Conservation (phyloP, 306 rosid species). For the Rosa rugosa region DNA sequence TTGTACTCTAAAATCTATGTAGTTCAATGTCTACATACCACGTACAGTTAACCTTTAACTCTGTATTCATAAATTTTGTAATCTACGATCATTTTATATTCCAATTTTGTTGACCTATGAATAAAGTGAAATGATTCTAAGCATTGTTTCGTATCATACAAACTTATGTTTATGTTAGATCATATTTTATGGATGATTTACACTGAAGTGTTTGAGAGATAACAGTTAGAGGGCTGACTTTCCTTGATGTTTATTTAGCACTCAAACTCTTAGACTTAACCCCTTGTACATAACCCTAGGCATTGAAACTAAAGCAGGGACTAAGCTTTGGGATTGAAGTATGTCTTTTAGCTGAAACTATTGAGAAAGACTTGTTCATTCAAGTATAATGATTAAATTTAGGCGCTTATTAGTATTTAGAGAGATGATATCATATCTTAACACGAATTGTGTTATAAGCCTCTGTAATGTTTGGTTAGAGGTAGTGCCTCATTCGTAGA, state of each 20-base stretch:
- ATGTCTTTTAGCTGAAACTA: too few species aligned
- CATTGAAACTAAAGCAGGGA: neutral
- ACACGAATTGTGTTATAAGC: too few species aligned
- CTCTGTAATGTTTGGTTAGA: too few species aligned
- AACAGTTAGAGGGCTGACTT: neutral
- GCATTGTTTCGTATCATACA: neutral
- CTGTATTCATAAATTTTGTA: neutral
- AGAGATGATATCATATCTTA: too few species aligned
- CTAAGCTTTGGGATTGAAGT: neutral
- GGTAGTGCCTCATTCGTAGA: too few species aligned
- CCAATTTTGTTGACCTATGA: neutral
- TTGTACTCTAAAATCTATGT: slow-evolving; percentile 41
- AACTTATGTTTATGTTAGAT: neutral
- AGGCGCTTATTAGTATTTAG: too few species aligned
- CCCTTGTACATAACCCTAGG: neutral
- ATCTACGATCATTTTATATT: neutral
- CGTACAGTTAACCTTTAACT: neutral
- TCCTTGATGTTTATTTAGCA: too few species aligned
- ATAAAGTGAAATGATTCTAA: neutral
- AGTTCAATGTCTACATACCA: slow-evolving; percentile 18
- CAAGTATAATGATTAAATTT: neutral
- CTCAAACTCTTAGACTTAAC: neutral
- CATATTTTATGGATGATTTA: neutral
- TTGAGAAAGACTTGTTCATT: too few species aligned
- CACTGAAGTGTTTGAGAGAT: neutral